These are phyloP conservation scores for Psilocybe cubensis DNA, from an alignment of 768 basidiomycete genomes.

Conservation along the genomic window DNA sequence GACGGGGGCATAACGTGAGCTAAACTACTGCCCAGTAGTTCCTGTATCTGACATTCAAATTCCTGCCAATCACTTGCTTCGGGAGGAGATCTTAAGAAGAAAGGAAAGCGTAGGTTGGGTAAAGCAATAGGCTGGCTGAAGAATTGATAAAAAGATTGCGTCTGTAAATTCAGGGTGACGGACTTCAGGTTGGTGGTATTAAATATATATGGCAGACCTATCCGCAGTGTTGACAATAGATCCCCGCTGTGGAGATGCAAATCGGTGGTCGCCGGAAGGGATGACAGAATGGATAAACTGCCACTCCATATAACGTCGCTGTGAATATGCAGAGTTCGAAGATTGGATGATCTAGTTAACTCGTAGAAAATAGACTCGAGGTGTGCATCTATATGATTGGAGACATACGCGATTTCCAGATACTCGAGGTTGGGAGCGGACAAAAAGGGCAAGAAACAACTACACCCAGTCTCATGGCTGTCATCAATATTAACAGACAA, in stretches of 20 bases:
- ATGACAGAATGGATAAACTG: constrained; percentile 11
- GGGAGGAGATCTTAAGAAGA: background rate
- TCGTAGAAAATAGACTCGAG: constrained; percentile 2
- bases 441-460: constrained; percentile 26
- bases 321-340: constrained; percentile 17
- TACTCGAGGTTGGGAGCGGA: constrained; percentile 31
- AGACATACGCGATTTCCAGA: constrained; percentile 27
- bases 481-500: constrained; percentile 27
- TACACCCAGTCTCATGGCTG: constrained; percentile 14
- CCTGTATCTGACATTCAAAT: background rate
- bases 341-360: constrained; percentile 11
- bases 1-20: constrained; percentile 2
- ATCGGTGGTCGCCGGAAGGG: constrained; percentile 11
- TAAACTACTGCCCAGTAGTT: background rate
- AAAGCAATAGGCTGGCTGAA: too few relatives aligned
- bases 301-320: constrained; percentile 4
- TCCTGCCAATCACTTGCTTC: background rate
- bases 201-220: constrained; percentile 7
- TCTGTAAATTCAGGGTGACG: constrained; percentile 12
- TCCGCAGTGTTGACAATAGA: background rate
- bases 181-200: constrained; percentile 14
- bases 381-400: constrained; percentile 10
- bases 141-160: background rate
- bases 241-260: constrained; percentile 17
- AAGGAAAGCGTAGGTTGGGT: constrained; percentile 5